These are phyloP conservation scores for Sarocladiaceae sp. DNA, from an alignment of 2,329 filamentous ascomycete genomes.

Conservation along the genomic window DNA sequence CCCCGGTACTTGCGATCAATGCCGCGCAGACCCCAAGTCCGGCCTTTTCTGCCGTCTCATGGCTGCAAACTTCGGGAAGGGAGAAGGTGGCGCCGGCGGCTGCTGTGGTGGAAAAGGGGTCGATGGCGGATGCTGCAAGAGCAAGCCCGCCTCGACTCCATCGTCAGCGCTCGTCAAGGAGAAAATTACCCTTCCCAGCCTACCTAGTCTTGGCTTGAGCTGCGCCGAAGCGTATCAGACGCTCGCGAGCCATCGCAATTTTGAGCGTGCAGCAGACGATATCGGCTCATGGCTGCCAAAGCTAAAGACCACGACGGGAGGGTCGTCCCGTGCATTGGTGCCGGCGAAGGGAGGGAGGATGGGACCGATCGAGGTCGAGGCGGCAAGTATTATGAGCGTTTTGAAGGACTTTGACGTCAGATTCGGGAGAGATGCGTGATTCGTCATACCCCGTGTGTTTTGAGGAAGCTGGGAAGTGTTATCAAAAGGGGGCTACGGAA, in stretches of 20 bases:
- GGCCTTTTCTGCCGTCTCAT: constrained; percentile 79
- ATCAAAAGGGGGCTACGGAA: neutral
- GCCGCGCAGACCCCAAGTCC: constrained; percentile 68
- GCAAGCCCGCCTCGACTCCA: constrained; percentile 10
- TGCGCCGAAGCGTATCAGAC: constrained; percentile 77
- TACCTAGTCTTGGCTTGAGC: constrained; percentile 53
- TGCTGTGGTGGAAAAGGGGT: constrained; percentile 61
- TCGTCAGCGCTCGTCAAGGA: constrained; percentile 17
- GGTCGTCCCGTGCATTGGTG: neutral
- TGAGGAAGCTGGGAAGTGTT: neutral
- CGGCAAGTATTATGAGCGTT: constrained; percentile 81
- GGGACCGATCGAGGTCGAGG: constrained; percentile 70
- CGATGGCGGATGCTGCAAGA: constrained; percentile 58
- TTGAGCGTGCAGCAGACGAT: constrained; percentile 66
- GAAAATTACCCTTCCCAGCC: constrained; percentile 29
- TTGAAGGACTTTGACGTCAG: constrained; percentile 73
- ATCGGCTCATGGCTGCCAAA: constrained; percentile 71
- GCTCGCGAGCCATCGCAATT: constrained; percentile 68
- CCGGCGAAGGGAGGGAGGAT: constrained; percentile 25
- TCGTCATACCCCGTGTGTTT: neutral
- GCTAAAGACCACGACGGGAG: constrained; percentile 52
- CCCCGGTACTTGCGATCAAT: constrained; percentile 74
- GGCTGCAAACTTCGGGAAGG: constrained; percentile 55
- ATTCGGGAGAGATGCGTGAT: constrained; percentile 47
- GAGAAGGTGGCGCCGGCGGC: constrained; percentile 28